Conservation (phyloP, 163 green algal genomes). For the Chloroidium sp. region DNA sequence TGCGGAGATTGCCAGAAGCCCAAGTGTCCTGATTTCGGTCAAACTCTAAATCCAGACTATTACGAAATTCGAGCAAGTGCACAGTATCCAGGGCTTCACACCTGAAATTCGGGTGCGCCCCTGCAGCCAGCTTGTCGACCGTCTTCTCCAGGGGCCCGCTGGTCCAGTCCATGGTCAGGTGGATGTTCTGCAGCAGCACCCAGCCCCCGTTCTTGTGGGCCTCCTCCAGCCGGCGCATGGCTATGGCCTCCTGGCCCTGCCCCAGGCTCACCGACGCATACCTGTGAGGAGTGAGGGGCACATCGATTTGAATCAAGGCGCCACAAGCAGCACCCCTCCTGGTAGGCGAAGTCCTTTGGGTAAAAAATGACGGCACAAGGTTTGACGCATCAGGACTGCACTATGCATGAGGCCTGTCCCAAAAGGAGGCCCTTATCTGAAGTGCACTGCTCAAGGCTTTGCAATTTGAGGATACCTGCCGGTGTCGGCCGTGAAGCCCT, state of each 20-base stretch:
- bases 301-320: too few relatives aligned
- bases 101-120: slow-evolving; percentile 77
- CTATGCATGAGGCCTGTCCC: too few relatives aligned
- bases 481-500: slow-evolving; percentile 50
- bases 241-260: slow-evolving; percentile 83
- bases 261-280: slow-evolving; percentile 79
- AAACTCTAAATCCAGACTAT: too few relatives aligned
- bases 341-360: too few relatives aligned
- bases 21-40: too few relatives aligned
- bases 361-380: too few relatives aligned
- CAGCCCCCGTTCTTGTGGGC: slow-evolving; percentile 81
- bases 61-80: too few relatives aligned
- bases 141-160: slow-evolving; percentile 70
- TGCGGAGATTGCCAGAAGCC: too few relatives aligned
- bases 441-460: too few relatives aligned
- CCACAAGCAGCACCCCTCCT: too few relatives aligned
- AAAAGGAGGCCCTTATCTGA: too few relatives aligned
- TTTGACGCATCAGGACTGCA: too few relatives aligned
- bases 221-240: slow-evolving; percentile 69
- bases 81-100: not conserved
- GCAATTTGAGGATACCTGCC: not conserved
- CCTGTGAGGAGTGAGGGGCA: not conserved
- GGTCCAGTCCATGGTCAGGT: slow-evolving; percentile 88
- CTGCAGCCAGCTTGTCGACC: slow-evolving; percentile 78
- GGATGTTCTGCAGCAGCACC: slow-evolving; percentile 96